Conservation (phyloP, 768 basidiomycete genomes). For the Russula dissimulans region DNA sequence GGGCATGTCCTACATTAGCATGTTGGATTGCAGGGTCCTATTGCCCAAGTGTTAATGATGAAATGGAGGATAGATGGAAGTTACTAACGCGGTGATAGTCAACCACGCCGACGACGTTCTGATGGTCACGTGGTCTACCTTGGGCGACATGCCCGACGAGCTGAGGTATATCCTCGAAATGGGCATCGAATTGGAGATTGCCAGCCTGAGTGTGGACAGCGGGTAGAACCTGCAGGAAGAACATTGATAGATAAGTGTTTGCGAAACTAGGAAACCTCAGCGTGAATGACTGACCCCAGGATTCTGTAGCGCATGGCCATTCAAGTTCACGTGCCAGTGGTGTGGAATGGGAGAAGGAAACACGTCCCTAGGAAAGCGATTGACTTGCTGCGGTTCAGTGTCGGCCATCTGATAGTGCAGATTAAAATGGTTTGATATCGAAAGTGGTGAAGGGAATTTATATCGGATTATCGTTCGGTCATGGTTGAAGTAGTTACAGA, state of each 20-base stretch:
- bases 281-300: not conserved
- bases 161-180: not conserved
- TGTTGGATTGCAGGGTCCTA: not conserved
- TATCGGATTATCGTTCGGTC: not conserved
- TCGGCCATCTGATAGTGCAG: not conserved
- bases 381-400: too few relatives aligned
- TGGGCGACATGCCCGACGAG: not conserved
- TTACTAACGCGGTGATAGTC: not conserved
- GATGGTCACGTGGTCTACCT: not conserved
- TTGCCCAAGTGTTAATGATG: not conserved
- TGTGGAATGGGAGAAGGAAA: not conserved
- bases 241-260: not conserved
- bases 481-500: too few relatives aligned
- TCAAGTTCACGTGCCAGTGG: too few relatives aligned
- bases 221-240: not conserved
- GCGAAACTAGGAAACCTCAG: not conserved
- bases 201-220: not conserved
- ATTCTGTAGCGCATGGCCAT: not conserved
- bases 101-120: not conserved
- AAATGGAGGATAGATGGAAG: not conserved
- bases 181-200: not conserved
- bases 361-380: not conserved
- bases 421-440: not conserved
- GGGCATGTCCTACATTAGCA: not conserved
- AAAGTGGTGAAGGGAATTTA: not conserved